A percentile compares a stretch with the other conserved stretches of the same genome.
Evolutionary conservation across 1,284 basidiomycete species (phyloP).

Genomic region (Phlebopus sp.): DNA sequence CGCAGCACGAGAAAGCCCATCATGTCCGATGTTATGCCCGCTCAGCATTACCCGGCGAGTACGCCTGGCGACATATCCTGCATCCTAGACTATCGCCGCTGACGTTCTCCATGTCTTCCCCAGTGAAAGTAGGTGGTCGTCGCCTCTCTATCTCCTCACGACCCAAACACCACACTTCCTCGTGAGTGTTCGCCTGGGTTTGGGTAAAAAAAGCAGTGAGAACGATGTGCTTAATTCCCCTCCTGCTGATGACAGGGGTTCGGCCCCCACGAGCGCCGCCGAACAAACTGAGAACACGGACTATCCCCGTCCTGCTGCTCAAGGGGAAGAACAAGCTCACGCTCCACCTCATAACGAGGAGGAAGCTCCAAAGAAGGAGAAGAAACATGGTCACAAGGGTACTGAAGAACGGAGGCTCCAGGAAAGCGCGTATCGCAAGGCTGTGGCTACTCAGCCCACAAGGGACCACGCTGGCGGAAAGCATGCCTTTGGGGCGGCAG

Average conservation of each 20-base stretch:
- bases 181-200: conserved; percentile 36
- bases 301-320: conserved; percentile 60
- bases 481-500: conserved; percentile 39
- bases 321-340: conserved; percentile 38
- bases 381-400: conserved; percentile 41
- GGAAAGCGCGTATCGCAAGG: conserved; percentile 46
- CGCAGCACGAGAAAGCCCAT: background rate
- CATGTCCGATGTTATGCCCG: conserved; percentile 25
- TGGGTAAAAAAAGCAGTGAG: background rate
- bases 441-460: conserved; percentile 51
- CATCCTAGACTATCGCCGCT: conserved; percentile 18
- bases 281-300: conserved; percentile 41
- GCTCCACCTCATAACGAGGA: conserved; percentile 50
- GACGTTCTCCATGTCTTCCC: background rate
- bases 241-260: conserved; percentile 24
- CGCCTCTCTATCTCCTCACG: conserved; percentile 51
- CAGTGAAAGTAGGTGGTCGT: conserved; percentile 66
- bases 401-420: conserved; percentile 51
- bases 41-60: conserved; percentile 27
- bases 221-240: too few species aligned
- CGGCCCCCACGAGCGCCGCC: conserved; percentile 23
- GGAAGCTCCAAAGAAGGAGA: conserved; percentile 49
- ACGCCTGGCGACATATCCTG: conserved; percentile 20
- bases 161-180: conserved; percentile 35
- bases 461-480: conserved; percentile 41